Base-by-base conservation (phyloP, 768 basidiomycete species). In the Suillus occidentalis region DNA sequence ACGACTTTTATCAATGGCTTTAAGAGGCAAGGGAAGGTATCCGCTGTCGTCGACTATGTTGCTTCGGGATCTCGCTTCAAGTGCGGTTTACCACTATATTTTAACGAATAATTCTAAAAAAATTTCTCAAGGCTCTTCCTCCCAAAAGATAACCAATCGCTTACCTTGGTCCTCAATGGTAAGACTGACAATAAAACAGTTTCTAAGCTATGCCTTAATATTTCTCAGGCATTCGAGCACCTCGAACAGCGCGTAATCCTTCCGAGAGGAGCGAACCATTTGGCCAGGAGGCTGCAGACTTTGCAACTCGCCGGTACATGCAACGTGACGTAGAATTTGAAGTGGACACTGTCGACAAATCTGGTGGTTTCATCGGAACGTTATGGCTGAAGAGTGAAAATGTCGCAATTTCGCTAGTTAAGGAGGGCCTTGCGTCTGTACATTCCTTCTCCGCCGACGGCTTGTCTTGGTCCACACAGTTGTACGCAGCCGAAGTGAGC, bases 41-140 rank as follows among this genome's bases (percentile, higher is more conserved):
- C 89, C 2, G 97, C 91, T 10, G 80, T 97, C 12, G 93, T 99
- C 20, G 96, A 99, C 47, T 97, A 93, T 73, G 95, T 98, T 61
- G 89, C 95, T 49, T 87, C 94, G 42, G 97, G 96, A 34, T 97
- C 96, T 13, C 87, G 97, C 61, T 99, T 96, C 88, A 99, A 95
- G 94, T 93, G 63, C 39, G 80, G 75, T 22, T 36, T 60, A 62
- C 28, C 20, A 42, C 25, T 25, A 37, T 50, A n/a, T 18, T 65
- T 6, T 16, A 6, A 36, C 59, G 31, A 61, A 43, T 25, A 13
- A 63, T 40, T 59, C 18, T 64, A 31, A 61, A 62, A 34, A 64
- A 39, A 55, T 36, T 55, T 56, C 60, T 57, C 53, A 67, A 94
- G 92, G 73, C 83, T 99, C 28, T 85, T 88, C 72, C 82, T 95